Conservation (phyloP, 352 stramenopile species). For the Phytophthora uliginosa region DNA sequence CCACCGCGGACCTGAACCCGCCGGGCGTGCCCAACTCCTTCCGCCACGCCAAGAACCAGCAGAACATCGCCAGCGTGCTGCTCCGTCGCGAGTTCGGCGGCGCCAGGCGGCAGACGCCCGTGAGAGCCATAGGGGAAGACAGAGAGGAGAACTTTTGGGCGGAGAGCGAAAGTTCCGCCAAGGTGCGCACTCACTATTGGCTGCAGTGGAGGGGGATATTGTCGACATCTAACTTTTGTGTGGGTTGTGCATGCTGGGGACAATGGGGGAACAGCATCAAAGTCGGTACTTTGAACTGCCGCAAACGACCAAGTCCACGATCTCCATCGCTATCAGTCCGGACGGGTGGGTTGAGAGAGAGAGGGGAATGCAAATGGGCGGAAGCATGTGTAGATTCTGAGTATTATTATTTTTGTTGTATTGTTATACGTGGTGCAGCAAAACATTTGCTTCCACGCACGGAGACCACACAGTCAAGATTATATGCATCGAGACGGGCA, state of each 20-base stretch:
- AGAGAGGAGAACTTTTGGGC: constrained; percentile 81
- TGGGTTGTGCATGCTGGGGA: background rate
- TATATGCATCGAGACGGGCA: constrained; percentile 92
- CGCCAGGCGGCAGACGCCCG: constrained; percentile 48
- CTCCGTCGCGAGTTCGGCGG: constrained; percentile 68
- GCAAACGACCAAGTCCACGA: constrained; percentile 89
- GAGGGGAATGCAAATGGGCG: background rate
- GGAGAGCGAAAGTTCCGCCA: constrained; percentile 79
- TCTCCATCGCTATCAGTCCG: constrained; percentile 90
- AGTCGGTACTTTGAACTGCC: constrained; percentile 89
- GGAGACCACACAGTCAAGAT: constrained; percentile 99
- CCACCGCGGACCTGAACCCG: constrained; percentile 74
- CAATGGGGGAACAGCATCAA: constrained; percentile 59
- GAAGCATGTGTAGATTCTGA: background rate
- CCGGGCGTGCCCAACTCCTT: constrained; percentile 84
- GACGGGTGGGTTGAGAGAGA: constrained; percentile 59
- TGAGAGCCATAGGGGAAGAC: constrained; percentile 56
- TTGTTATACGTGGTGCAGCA: constrained; percentile 44
- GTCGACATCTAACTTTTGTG: constrained; percentile 4
- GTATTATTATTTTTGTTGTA: background rate
- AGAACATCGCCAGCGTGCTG: constrained; percentile 79
- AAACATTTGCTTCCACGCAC: constrained; percentile 97
- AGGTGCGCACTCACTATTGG: constrained; percentile 43
- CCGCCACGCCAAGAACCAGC: constrained; percentile 62
- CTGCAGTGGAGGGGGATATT: background rate